Base-by-base conservation (phyloP, 2,329 filamentous ascomycete genomes). In the Xylaria sp. region DNA sequence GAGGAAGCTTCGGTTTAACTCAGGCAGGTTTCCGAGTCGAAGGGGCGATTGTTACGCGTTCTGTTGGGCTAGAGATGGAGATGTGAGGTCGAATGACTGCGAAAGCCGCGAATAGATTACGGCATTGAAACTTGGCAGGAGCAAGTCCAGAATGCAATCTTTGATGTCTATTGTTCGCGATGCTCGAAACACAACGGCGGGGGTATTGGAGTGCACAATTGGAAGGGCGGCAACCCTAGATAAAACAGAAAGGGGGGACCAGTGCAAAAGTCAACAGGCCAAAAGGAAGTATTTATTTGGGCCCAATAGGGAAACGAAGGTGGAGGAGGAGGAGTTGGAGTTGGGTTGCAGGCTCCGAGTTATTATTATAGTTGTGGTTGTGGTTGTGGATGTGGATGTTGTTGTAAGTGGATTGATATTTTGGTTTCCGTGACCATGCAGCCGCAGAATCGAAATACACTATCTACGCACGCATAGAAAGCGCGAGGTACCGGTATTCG, bases 231-330 rank as follows among this genome's bases (percentile, higher is more conserved):
- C 45, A n/a, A 31, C 47, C n/a, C 6, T 20, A 25, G 17, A 22
- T 2, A 25, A 38, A 29, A 31, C 11, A 20, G 38, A 31, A 42
- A 42, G 36, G 47, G 25, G 55, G 49, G 38, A 22, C 27, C 20
- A 57, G 17, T 10, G 39, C 6, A 17, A 29, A n/a, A 33, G n/a
- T 25, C 11, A 47, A 22, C 3, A 53, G 31, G 22, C 15, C 3
- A 7, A 17, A 36, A 31, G 38, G 22, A 17, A 17, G 17, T 56
- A 57, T 61, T 56, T 57, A 65, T 65, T 60, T 47, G 36, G 22
- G 38, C 44, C 49, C 44, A 53, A 61, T 17, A 33, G 29, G 5
- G 42, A 55, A 53, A 36, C 3, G 3, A 27, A 36, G 47, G 31
- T 9, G 45, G 9, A 50, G 42, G 17, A n/a, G n/a, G n/a, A n/a